Evolutionary conservation across 2,329 filamentous ascomycete species (phyloP).

Genomic region (Curvularia spicifera): DNA sequence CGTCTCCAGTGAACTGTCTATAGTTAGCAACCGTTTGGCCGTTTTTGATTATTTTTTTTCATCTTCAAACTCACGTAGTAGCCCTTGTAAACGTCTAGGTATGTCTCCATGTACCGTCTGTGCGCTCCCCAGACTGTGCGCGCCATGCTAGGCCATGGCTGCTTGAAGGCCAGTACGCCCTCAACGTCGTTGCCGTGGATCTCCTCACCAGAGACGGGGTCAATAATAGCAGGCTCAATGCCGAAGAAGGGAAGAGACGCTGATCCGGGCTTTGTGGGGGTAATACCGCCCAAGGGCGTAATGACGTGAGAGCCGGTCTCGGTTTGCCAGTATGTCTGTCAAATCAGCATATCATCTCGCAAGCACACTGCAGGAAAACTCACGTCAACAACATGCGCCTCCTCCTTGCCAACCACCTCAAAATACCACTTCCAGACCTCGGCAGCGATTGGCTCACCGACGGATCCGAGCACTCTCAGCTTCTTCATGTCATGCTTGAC

Average conservation of each 20-base stretch:
- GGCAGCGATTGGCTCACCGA: slow-evolving; percentile 95
- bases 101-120: slow-evolving; percentile 98
- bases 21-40: slow-evolving; percentile 25
- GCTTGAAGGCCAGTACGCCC: slow-evolving; percentile 95
- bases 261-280: slow-evolving; percentile 94
- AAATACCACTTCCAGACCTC: slow-evolving; percentile 99
- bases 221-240: slow-evolving; percentile 96
- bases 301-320: slow-evolving; percentile 98
- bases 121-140: slow-evolving; percentile 97
- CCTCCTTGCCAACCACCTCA: slow-evolving; percentile 89
- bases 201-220: slow-evolving; percentile 92
- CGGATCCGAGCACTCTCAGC: slow-evolving; percentile 87
- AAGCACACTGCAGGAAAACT: slow-evolving; percentile 52
- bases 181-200: slow-evolving; percentile 96
- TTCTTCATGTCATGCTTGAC: slow-evolving; percentile 89
- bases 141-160: slow-evolving; percentile 98
- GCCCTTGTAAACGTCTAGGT: slow-evolving; percentile 95
- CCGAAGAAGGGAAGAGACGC: slow-evolving; percentile 98
- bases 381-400: slow-evolving; percentile 93
- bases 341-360: slow-evolving; percentile 25
- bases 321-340: slow-evolving; percentile 98
- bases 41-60: background rate
- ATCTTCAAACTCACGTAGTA: slow-evolving; percentile 77
- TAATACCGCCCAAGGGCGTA: slow-evolving; percentile 88
- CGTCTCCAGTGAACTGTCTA: slow-evolving; percentile 82